Evolutionary conservation across 1,284 basidiomycete genomes (phyloP).

Genomic region (Ceratobasidium sp.): DNA sequence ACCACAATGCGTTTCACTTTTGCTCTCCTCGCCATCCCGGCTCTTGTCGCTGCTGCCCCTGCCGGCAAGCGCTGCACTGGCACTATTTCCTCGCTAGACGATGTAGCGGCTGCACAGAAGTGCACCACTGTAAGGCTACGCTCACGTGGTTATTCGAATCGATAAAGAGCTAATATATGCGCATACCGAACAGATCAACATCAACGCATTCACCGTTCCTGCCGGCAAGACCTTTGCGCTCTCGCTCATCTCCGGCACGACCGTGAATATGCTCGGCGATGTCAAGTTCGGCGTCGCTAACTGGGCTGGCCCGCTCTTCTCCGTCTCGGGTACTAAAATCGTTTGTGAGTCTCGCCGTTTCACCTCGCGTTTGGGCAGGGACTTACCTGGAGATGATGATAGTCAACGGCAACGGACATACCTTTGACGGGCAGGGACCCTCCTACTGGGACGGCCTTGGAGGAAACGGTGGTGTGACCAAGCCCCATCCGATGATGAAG

Average conservation of each 20-base stretch:
- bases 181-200: too few species aligned
- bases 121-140: slow-evolving; percentile 48
- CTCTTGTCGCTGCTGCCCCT: slow-evolving; percentile 7
- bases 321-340: slow-evolving; percentile 54
- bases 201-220: slow-evolving; percentile 50
- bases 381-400: too few species aligned
- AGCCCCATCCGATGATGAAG: slow-evolving; percentile 60
- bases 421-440: slow-evolving; percentile 60
- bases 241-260: slow-evolving; percentile 56
- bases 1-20: not conserved
- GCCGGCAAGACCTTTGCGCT: slow-evolving; percentile 58
- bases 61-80: slow-evolving; percentile 45
- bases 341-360: slow-evolving; percentile 59
- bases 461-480: slow-evolving; percentile 54
- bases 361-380: too few species aligned
- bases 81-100: slow-evolving; percentile 46
- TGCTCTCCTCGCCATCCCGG: slow-evolving; percentile 9
- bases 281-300: slow-evolving; percentile 58
- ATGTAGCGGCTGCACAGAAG: slow-evolving; percentile 44
- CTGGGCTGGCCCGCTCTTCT: slow-evolving; percentile 61
- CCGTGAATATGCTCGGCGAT: slow-evolving; percentile 63
- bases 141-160: too few species aligned
- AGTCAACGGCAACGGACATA: slow-evolving; percentile 62
- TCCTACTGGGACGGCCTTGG: slow-evolving; percentile 65
- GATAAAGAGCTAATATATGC: too few species aligned